These are phyloP conservation scores for Lepidium aucheri DNA, from an alignment of 345 rosid species.

Conservation along the genomic window DNA sequence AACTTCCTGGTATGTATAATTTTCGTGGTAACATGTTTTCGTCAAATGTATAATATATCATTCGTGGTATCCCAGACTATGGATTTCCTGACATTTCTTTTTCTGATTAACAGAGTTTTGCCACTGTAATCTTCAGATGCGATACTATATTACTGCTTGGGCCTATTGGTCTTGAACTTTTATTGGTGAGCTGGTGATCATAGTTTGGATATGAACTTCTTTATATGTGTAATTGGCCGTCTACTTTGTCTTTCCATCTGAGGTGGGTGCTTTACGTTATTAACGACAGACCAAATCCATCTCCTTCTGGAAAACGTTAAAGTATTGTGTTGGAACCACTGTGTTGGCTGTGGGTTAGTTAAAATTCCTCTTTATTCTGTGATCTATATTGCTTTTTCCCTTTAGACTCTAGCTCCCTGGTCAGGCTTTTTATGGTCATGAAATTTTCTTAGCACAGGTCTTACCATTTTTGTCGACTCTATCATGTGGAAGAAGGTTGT, in stretches of 20 bases:
- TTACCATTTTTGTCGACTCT: slow-evolving; percentile 72
- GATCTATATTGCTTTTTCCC: background rate
- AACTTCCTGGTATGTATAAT: slow-evolving; percentile 63
- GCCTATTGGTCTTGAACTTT: slow-evolving; percentile 70
- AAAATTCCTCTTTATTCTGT: background rate
- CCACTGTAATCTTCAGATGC: slow-evolving; percentile 73
- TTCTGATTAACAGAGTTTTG: slow-evolving; percentile 51
- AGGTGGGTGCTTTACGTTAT: slow-evolving; percentile 20
- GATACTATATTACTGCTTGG: slow-evolving; percentile 71
- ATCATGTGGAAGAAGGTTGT: slow-evolving; percentile 76
- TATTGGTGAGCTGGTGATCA: slow-evolving; percentile 55
- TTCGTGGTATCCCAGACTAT: slow-evolving; percentile 1
- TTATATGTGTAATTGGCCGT: background rate
- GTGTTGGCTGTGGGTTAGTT: slow-evolving; percentile 62
- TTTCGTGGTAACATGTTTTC: background rate
- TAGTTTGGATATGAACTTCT: background rate
- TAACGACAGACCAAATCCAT: slow-evolving; percentile 63
- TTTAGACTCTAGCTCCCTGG: slow-evolving; percentile 3
- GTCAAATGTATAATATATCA: background rate
- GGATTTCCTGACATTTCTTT: slow-evolving; percentile 11
- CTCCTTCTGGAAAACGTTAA: slow-evolving; percentile 55
- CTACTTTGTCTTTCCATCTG: slow-evolving; percentile 17
- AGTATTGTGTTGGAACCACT: slow-evolving; percentile 46
- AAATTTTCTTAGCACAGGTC: slow-evolving; percentile 47
- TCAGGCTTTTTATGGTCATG: slow-evolving; percentile 18